Percentiles rank a stretch among this genome's conserved stretches.
Conservation (phyloP, 495 filamentous ascomycete genomes). For the Aspergillus haitiensis region DNA sequence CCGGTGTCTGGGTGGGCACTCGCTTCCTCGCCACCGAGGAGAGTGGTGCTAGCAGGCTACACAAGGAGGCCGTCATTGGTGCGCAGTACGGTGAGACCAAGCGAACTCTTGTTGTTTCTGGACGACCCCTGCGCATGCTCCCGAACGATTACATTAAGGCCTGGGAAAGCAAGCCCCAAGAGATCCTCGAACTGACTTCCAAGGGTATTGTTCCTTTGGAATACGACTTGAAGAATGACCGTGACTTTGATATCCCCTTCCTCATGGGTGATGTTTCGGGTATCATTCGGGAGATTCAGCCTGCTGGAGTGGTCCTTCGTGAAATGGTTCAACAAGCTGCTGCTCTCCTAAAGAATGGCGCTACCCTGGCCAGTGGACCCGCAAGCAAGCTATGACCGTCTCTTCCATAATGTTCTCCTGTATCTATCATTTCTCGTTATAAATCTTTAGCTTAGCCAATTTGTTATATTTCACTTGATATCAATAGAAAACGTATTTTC, state of each 20-base stretch:
- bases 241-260: slow-evolving; percentile 78
- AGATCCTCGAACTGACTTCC: slow-evolving; percentile 69
- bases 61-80: slow-evolving; percentile 77
- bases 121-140: slow-evolving; percentile 75
- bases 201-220: slow-evolving; percentile 75
- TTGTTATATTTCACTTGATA: neutral
- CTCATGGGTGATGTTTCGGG: slow-evolving; percentile 94
- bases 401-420: slow-evolving; percentile 3
- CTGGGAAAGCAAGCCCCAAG: slow-evolving; percentile 74
- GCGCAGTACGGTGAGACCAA: slow-evolving; percentile 74
- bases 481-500: slow-evolving; percentile 13
- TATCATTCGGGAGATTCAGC: slow-evolving; percentile 68
- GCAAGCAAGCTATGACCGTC: slow-evolving; percentile 39
- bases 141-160: slow-evolving; percentile 76
- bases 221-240: slow-evolving; percentile 73
- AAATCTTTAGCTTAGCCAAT: slow-evolving; percentile 12
- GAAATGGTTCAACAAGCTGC: slow-evolving; percentile 86
- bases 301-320: slow-evolving; percentile 75
- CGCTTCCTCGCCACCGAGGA: slow-evolving; percentile 77
- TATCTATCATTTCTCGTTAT: neutral
- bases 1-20: slow-evolving; percentile 82
- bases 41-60: slow-evolving; percentile 72
- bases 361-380: slow-evolving; percentile 36
- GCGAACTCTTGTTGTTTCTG: slow-evolving; percentile 74
- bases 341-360: slow-evolving; percentile 56